Base-by-base conservation (phyloP, 768 basidiomycete species). In the Atractiella rhizophila region DNA sequence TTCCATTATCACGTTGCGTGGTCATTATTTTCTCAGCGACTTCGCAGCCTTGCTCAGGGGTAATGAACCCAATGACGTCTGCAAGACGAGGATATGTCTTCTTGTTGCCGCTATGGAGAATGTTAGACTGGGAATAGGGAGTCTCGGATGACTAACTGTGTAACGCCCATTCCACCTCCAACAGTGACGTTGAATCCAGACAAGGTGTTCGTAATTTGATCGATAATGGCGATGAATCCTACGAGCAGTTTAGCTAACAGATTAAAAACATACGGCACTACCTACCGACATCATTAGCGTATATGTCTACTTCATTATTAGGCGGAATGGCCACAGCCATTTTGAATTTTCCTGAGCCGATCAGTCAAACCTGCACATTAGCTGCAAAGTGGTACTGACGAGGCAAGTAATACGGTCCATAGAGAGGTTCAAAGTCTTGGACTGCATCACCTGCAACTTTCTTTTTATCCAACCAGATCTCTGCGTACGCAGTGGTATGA, bases 381-480 rank as follows among this genome's bases (percentile, higher is more conserved):
- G 18, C n/a, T 15, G 34, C 5, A 28, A 38, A 18, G 12, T 18
- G n/a, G 11, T 11, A 35, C 67, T 86, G 86, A 54, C 88, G 70
- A 26, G 88, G 88, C 18, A 98, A 67, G 62, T 98, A 96, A 61
- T 86, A 86, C 56, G 81, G 76, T 28, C 91, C 91, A 55, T 96
- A 98, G n/a, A 94, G 60, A 2, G 91, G 91, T 60, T 98, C 91
- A 49, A 81, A 71, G 60, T 91, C 85, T 56, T 85, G 78, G 45
- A 91, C 60, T 5, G 85, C 83, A 27, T 83, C 85, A 15, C 88
- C 91, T 4, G 77, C 81, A 37, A 98, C 76, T 51, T 83, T 62
- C 64, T 91, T 91, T 64, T 91, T 86, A 63, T 96, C 85, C 31
- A 96, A 66, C 88, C 88, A 98, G 48, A 98, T 96, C 61, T 98